Conservation (phyloP, 805 yeast genomes). For the Yarrowia sp. region DNA sequence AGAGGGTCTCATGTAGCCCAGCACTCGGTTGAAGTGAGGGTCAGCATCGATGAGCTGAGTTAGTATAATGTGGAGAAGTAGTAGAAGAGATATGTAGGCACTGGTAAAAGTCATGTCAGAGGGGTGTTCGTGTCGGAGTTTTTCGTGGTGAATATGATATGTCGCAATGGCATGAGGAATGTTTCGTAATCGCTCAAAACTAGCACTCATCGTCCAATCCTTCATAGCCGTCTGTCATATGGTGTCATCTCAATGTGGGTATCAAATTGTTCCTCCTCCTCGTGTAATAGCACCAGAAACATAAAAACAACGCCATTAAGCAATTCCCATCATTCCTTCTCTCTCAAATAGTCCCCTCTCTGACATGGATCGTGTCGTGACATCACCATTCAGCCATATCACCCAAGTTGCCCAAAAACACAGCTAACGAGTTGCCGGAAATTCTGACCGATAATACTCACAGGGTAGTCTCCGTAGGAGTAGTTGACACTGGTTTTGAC, state of each 20-base stretch:
- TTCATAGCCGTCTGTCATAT: no score
- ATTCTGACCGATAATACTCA: slow-evolving; percentile 7
- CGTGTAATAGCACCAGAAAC: not conserved
- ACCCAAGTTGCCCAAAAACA: not conserved
- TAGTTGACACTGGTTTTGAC: slow-evolving; percentile 38
- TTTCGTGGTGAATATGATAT: no score
- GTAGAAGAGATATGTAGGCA: no score
- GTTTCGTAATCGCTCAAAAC: no score
- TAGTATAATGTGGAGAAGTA: not conserved
- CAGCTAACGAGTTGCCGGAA: not conserved
- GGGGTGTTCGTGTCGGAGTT: not conserved
- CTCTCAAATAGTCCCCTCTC: not conserved
- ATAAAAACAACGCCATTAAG: not conserved
- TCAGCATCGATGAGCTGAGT: slow-evolving; percentile 71
- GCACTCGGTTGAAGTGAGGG: slow-evolving; percentile 76
- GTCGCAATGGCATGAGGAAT: no score
- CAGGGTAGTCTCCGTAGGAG: slow-evolving; percentile 38
- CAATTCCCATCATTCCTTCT: not conserved
- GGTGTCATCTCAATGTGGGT: not conserved
- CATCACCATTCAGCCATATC: not conserved
- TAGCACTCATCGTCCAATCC: no score
- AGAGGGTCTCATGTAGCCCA: slow-evolving; percentile 70
- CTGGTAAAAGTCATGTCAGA: no score
- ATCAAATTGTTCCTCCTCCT: not conserved
- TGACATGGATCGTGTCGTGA: slow-evolving; percentile 2